Conservation (phyloP, 371 early-diverging fungal species). For the Zychaea mexicana region DNA sequence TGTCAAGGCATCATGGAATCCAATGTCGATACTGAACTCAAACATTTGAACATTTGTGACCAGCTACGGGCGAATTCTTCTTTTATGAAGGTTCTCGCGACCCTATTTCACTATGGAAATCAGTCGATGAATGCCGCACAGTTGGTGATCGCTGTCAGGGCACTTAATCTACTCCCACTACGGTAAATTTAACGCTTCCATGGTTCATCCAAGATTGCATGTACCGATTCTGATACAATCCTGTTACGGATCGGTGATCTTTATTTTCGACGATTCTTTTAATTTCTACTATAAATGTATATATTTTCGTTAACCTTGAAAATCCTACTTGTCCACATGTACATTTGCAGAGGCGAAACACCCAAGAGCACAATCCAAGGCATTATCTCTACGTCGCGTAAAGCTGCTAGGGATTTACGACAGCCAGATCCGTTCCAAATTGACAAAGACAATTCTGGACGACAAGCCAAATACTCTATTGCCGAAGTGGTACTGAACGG, state of each 20-base stretch:
- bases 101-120: slow-evolving; percentile 53
- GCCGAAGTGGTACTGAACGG: slow-evolving; percentile 42
- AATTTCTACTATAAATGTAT: slow-evolving; percentile 3
- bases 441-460: slow-evolving; percentile 38
- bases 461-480: slow-evolving; percentile 49
- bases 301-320: too few species aligned
- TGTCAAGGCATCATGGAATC: slow-evolving; percentile 18
- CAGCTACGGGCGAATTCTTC: slow-evolving; percentile 48
- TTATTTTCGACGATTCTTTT: background rate
- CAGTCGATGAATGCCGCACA: slow-evolving; percentile 50
- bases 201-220: slow-evolving; percentile 1
- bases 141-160: slow-evolving; percentile 45
- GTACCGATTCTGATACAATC: background rate
- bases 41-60: slow-evolving; percentile 41
- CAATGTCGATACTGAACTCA: slow-evolving; percentile 44
- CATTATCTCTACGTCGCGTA: slow-evolving; percentile 54
- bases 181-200: slow-evolving; percentile 27
- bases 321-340: too few species aligned
- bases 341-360: slow-evolving; percentile 45
- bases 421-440: slow-evolving; percentile 50
- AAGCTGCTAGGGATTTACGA: slow-evolving; percentile 40
- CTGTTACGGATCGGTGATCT: background rate
- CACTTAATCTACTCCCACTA: slow-evolving; percentile 42
- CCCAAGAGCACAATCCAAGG: slow-evolving; percentile 60
- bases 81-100: slow-evolving; percentile 54